These are phyloP conservation scores for Lippia alba DNA, from an alignment of 305 asterid genomes.

Conservation along the genomic window DNA sequence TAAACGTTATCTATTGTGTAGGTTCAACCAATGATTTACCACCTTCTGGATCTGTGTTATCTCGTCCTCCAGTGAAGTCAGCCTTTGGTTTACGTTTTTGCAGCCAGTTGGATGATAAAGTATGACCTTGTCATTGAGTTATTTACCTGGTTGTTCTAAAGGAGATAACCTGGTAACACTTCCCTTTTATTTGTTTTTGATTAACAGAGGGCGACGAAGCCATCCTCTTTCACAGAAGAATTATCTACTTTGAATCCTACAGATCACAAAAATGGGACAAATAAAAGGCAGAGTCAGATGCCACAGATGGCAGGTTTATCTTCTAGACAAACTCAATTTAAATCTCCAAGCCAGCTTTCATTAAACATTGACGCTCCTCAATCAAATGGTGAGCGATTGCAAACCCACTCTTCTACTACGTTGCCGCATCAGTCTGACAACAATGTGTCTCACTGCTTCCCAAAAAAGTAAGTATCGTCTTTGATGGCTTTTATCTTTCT, in stretches of 20 bases:
- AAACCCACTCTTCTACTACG: slow-evolving; percentile 40
- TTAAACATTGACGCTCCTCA: slow-evolving; percentile 38
- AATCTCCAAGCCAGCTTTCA: slow-evolving; percentile 50
- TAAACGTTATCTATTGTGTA: slow-evolving; percentile 39
- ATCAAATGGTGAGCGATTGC: slow-evolving; percentile 44
- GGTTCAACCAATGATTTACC: slow-evolving; percentile 51
- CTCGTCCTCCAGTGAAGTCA: slow-evolving; percentile 42
- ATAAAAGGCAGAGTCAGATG: slow-evolving; percentile 32
- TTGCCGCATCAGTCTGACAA: slow-evolving; percentile 43
- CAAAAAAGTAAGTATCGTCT: slow-evolving; percentile 47
- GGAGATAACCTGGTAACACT: slow-evolving; percentile 33
- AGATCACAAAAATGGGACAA: slow-evolving; percentile 38
- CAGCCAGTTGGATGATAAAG: slow-evolving; percentile 57
- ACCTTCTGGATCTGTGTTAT: slow-evolving; percentile 45
- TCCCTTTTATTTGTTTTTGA: slow-evolving; percentile 31
- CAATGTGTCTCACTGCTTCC: slow-evolving; percentile 37
- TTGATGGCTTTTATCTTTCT: slow-evolving; percentile 21
- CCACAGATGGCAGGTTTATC: slow-evolving; percentile 45
- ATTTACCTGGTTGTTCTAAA: slow-evolving; percentile 30
- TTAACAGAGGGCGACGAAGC: slow-evolving; percentile 47
- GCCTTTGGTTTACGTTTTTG: slow-evolving; percentile 46
- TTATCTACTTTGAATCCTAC: slow-evolving; percentile 44
- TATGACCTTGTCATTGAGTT: slow-evolving; percentile 42
- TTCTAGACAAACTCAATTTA: slow-evolving; percentile 55
- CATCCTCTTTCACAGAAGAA: slow-evolving; percentile 50